Conservation (phyloP, 768 basidiomycete genomes). For the Auricularia heimuer region DNA sequence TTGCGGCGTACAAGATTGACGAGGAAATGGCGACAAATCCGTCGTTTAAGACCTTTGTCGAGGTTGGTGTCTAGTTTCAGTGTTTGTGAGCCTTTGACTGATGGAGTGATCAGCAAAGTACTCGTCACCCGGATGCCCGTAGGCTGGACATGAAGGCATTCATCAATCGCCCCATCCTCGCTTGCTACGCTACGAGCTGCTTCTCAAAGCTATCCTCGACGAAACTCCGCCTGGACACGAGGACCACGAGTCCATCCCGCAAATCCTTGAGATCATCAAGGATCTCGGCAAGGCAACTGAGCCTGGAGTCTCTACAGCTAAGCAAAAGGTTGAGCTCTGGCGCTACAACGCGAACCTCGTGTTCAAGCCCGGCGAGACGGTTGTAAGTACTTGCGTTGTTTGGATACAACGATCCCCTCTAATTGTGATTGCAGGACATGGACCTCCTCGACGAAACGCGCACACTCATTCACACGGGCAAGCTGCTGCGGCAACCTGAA, state of each 20-base stretch:
- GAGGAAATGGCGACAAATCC: conserved; percentile 78
- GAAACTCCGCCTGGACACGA: conserved; percentile 65
- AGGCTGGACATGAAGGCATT: conserved; percentile 89
- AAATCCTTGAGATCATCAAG: conserved; percentile 81
- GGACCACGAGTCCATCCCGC: conserved; percentile 74
- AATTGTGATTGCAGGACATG: conserved; percentile 51
- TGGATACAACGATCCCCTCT: background rate
- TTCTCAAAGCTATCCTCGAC: conserved; percentile 72
- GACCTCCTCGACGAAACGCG: conserved; percentile 78
- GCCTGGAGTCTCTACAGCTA: conserved; percentile 74
- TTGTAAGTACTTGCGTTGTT: conserved; percentile 30
- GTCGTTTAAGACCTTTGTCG: conserved; percentile 72
- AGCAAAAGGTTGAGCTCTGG: conserved; percentile 87
- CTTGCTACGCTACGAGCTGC: conserved; percentile 76
- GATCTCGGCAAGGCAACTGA: conserved; percentile 80
- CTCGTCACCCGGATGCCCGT: conserved; percentile 65
- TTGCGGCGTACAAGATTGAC: conserved; percentile 78
- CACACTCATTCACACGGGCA: conserved; percentile 75
- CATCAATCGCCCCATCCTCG: conserved; percentile 85
- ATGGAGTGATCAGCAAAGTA: conserved; percentile 21
- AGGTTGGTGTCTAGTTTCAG: conserved; percentile 29
- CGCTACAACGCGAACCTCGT: conserved; percentile 68
- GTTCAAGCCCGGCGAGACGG: conserved; percentile 68
- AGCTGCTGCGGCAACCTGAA: conserved; percentile 78
- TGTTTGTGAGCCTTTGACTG: background rate